These are phyloP conservation scores for Claviceps humidiphila DNA, from an alignment of 2,329 filamentous ascomycete species.

Conservation along the genomic window DNA sequence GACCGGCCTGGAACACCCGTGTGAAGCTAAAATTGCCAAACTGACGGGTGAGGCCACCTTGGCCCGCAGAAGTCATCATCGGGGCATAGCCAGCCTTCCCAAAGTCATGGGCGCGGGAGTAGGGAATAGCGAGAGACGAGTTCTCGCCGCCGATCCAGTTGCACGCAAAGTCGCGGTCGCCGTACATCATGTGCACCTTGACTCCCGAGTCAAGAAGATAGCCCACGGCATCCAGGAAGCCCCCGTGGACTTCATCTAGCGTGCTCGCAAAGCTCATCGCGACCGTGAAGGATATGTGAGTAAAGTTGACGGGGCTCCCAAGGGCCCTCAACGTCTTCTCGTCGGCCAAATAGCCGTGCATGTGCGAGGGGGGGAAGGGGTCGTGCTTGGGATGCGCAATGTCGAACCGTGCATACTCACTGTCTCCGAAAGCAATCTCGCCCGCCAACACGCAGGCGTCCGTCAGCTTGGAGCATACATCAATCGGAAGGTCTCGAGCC, in stretches of 20 bases:
- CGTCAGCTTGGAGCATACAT: conserved; percentile 31
- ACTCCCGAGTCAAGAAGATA: conserved; percentile 48
- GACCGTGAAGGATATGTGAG: conserved; percentile 27
- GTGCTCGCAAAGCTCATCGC: conserved; percentile 45
- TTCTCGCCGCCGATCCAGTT: conserved; percentile 60
- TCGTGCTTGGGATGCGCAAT: conserved; percentile 42
- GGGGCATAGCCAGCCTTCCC: conserved; percentile 54
- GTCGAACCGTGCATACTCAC: conserved; percentile 43
- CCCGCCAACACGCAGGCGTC: conserved; percentile 40
- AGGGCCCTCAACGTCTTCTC: conserved; percentile 42
- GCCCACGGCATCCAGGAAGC: conserved; percentile 38
- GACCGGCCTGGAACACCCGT: conserved; percentile 51
- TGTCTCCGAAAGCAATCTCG: conserved; percentile 39
- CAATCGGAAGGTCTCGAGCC: conserved; percentile 14
- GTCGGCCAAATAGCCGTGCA: conserved; percentile 48
- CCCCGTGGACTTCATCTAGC: conserved; percentile 41
- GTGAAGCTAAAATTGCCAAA: conserved; percentile 59
- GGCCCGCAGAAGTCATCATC: conserved; percentile 48
- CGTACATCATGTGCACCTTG: conserved; percentile 59
- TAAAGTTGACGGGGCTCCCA: conserved; percentile 48
- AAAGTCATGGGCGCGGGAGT: conserved; percentile 32
- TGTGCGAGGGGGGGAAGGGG: conserved; percentile 51
- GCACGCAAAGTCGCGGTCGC: conserved; percentile 46
- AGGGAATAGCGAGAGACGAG: conserved; percentile 49
- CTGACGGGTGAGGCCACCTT: conserved; percentile 59